Conservation (phyloP, 208 protist genomes). For the Herpetomonas samuelpessoai region DNA sequence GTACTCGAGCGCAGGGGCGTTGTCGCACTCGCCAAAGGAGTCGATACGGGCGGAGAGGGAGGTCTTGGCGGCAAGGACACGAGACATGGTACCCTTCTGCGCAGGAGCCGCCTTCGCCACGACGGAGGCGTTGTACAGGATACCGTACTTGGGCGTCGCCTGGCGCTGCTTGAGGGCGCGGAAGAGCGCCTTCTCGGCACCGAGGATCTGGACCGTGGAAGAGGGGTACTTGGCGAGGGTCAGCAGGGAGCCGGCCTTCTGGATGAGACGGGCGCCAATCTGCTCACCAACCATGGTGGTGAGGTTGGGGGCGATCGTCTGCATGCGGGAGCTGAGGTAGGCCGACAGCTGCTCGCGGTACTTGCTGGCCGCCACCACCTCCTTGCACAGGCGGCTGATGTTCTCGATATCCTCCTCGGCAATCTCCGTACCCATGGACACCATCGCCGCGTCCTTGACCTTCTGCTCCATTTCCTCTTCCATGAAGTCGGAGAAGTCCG, state of each 20-base stretch:
- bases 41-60: conserved; percentile 97
- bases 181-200: conserved; percentile 99
- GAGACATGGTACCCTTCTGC: conserved; percentile 96
- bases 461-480: conserved; percentile 95
- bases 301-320: conserved; percentile 98
- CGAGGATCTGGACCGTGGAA: conserved; percentile 99
- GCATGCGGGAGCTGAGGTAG: conserved; percentile 98
- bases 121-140: conserved; percentile 98
- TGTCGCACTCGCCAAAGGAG: conserved; percentile 96
- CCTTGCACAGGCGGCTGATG: conserved; percentile 91
- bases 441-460: conserved; percentile 96
- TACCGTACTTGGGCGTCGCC: conserved; percentile 99
- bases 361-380: conserved; percentile 91
- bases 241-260: conserved; percentile 97
- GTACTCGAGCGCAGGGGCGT: conserved; percentile 84
- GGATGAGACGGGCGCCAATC: conserved; percentile 98
- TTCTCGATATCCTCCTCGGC: conserved; percentile 95
- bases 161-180: conserved; percentile 97
- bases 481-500: conserved; percentile 95
- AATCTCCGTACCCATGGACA: conserved; percentile 99
- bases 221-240: conserved; percentile 98
- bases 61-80: conserved; percentile 98
- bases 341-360: conserved; percentile 95
- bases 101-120: conserved; percentile 93
- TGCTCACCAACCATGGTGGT: conserved; percentile 97